Conservation (phyloP, 2,329 filamentous ascomycete genomes). For the Teratosphaeria viscida region DNA sequence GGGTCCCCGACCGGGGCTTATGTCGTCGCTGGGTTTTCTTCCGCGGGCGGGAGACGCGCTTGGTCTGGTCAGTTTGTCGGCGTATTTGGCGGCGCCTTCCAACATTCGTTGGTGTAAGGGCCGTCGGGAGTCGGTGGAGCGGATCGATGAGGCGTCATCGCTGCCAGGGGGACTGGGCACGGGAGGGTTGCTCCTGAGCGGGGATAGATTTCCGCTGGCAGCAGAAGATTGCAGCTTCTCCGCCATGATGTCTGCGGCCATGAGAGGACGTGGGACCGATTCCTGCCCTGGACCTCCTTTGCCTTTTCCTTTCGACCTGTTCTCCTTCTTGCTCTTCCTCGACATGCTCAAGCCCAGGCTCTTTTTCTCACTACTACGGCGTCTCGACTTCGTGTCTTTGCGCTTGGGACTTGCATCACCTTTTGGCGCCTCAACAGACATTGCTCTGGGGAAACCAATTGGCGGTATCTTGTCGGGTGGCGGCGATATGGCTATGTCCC, state of each 20-base stretch:
- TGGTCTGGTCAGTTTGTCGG: slow-evolving; percentile 9
- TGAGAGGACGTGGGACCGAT: slow-evolving; percentile 8
- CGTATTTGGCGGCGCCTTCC: slow-evolving; percentile 10
- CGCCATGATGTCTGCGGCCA: slow-evolving; percentile 14
- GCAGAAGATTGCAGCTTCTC: slow-evolving; percentile 4
- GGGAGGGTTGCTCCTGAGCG: not conserved
- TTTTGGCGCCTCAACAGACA: not conserved
- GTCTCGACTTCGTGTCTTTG: not conserved
- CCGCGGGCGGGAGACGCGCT: not conserved
- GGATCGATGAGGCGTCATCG: slow-evolving; percentile 3
- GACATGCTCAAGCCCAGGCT: slow-evolving; percentile 6
- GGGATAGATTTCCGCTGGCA: slow-evolving; percentile 4
- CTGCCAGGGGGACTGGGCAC: slow-evolving; percentile 1
- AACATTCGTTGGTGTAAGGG: slow-evolving; percentile 12
- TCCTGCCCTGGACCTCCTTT: not conserved
- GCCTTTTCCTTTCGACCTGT: slow-evolving; percentile 4
- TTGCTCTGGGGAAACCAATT: not conserved
- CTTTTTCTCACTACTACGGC: not conserved
- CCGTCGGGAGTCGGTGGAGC: slow-evolving; percentile 2
- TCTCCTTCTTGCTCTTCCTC: slow-evolving; percentile 10
- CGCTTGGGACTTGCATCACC: not conserved
- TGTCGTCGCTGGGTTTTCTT: slow-evolving; percentile 1
- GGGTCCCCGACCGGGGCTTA: not conserved
- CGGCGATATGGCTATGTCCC: slow-evolving; percentile 25
- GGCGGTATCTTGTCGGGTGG: slow-evolving; percentile 7